phyloP scores from a whole-genome alignment of 75 land plant genomes.

The Picea glauca region DNA sequence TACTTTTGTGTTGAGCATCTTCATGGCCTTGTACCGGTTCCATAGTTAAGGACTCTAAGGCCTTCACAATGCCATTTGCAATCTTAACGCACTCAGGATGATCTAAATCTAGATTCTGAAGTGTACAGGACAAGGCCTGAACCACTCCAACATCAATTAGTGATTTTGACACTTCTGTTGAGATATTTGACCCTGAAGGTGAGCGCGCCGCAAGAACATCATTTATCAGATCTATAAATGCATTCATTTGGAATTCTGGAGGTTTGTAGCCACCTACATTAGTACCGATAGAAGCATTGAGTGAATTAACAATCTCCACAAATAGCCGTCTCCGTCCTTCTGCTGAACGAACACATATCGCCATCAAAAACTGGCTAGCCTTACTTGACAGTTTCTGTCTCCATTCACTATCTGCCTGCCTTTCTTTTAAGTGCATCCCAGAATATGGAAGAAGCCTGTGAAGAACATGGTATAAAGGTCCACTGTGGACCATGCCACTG shows the following conservation, averaged over 20 bases:
- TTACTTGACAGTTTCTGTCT: constrained; percentile 77
- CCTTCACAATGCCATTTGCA: constrained; percentile 76
- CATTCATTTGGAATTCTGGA: constrained; percentile 56
- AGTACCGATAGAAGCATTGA: constrained; percentile 42
- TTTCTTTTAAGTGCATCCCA: constrained; percentile 48
- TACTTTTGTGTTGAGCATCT: constrained; percentile 23
- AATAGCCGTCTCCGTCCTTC: constrained; percentile 86
- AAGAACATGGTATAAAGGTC: constrained; percentile 85
- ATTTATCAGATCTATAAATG: constrained; percentile 84
- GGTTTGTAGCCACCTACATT: constrained; percentile 33
- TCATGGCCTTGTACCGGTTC: constrained; percentile 53
- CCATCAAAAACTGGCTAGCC: constrained; percentile 84
- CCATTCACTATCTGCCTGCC: constrained; percentile 75
- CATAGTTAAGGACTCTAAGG: constrained; percentile 77
- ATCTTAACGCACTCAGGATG: constrained; percentile 86
- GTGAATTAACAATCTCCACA: constrained; percentile 55
- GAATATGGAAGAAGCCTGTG: constrained; percentile 74
- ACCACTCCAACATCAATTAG: constrained; percentile 90
- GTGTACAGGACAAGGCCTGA: constrained; percentile 61
- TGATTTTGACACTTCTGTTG: constrained; percentile 87
- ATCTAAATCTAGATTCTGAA: constrained; percentile 86
- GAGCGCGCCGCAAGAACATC: constrained; percentile 83
- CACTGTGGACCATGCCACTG: constrained; percentile 38
- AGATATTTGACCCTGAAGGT: constrained; percentile 84
- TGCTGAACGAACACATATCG: constrained; percentile 85